Percentiles rank a stretch among this genome's conserved stretches.
Conservation (phyloP, 2,329 filamentous ascomycete genomes). For the Balansia obtecta region DNA sequence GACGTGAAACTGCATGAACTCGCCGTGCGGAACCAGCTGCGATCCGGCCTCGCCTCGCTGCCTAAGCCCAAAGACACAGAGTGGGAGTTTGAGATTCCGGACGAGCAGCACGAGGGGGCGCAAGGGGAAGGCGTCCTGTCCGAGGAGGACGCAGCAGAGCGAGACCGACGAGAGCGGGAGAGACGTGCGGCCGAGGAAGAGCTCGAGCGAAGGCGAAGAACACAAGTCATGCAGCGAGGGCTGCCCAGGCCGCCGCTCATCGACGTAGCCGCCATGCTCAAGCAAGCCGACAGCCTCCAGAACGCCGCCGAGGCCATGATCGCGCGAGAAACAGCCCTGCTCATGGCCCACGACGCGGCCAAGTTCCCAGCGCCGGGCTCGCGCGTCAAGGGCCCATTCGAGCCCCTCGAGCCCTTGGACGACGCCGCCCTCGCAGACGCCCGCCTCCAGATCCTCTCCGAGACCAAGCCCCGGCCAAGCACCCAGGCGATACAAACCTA, state of each 20-base stretch:
- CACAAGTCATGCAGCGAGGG: constrained; percentile 78
- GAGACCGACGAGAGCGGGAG: constrained; percentile 66
- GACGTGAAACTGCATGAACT: constrained; percentile 63
- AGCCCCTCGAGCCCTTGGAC: constrained; percentile 49
- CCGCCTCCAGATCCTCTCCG: constrained; percentile 61
- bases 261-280: constrained; percentile 56
- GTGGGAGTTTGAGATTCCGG: constrained; percentile 86
- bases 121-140: constrained; percentile 36
- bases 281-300: constrained; percentile 44
- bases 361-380: constrained; percentile 60
- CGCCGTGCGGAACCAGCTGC: constrained; percentile 55
- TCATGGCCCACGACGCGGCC: constrained; percentile 72
- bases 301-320: constrained; percentile 59
- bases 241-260: constrained; percentile 67
- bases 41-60: constrained; percentile 62
- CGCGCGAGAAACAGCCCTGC: constrained; percentile 60
- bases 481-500: constrained; percentile 38
- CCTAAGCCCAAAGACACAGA: constrained; percentile 89
- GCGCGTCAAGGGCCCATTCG: constrained; percentile 49
- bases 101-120: constrained; percentile 55
- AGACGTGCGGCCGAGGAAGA: constrained; percentile 61
- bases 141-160: constrained; percentile 52
- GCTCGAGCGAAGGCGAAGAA: constrained; percentile 70
- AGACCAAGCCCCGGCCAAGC: constrained; percentile 41
- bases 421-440: constrained; percentile 65